Evolutionary conservation across 768 basidiomycete genomes (phyloP).

Genomic region (Trametes coccinea): DNA sequence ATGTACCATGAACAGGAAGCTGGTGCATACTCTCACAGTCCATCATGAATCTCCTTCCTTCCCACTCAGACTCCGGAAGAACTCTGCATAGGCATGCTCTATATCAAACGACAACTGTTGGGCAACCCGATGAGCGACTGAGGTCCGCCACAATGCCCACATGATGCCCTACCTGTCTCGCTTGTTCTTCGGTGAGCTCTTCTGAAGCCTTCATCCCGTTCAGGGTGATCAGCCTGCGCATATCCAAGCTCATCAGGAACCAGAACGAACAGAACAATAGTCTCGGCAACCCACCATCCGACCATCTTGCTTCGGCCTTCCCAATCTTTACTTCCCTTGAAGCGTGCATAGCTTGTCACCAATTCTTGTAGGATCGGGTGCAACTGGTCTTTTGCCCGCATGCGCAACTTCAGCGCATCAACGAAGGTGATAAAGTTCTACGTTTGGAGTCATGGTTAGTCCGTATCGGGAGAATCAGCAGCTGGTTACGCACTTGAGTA

Average conservation of each 20-base stretch:
- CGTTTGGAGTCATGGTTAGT: neutral
- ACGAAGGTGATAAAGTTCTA: slow-evolving; percentile 98
- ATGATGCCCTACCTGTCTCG: slow-evolving; percentile 66
- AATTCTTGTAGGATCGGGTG: slow-evolving; percentile 94
- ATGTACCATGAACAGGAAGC: no score
- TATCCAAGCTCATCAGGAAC: neutral
- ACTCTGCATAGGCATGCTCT: slow-evolving; percentile 93
- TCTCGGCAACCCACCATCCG: slow-evolving; percentile 65
- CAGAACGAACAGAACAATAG: neutral
- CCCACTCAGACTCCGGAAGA: slow-evolving; percentile 72
- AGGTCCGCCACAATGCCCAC: neutral
- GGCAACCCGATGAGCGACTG: neutral
- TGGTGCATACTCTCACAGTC: no score
- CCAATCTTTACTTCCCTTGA: slow-evolving; percentile 95
- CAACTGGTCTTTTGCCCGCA: slow-evolving; percentile 96
- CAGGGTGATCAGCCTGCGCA: slow-evolving; percentile 84
- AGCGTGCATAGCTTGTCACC: slow-evolving; percentile 91
- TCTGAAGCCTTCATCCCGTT: slow-evolving; percentile 98
- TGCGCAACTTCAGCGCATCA: slow-evolving; percentile 90
- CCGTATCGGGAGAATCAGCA: neutral
- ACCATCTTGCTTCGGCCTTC: slow-evolving; percentile 94
- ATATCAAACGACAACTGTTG: slow-evolving; percentile 90
- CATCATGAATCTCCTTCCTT: slow-evolving; percentile 33
- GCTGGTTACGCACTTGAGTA: slow-evolving; percentile 65
- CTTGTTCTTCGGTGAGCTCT: slow-evolving; percentile 93